phyloP scores from a whole-genome alignment of 2,329 filamentous ascomycete species.

The Emergomyces pasteurianus region DNA sequence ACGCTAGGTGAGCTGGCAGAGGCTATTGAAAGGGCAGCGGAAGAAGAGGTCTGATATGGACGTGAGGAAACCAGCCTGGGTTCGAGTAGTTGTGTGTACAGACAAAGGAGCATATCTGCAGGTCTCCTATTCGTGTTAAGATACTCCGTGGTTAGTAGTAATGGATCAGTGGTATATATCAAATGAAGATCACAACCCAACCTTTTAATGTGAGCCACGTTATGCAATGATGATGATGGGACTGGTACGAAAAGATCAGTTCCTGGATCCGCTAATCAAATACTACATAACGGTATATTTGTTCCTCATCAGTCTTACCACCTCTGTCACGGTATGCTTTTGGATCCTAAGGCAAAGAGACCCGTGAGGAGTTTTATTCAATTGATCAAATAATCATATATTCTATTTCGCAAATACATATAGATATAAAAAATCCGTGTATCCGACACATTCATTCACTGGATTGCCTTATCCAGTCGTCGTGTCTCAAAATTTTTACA shows the following conservation, averaged over 20 bases:
- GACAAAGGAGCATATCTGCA: neutral
- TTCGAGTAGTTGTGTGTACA: neutral
- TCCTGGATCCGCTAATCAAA: neutral
- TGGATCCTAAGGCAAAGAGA: neutral
- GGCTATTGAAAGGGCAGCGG: slow-evolving; percentile 22
- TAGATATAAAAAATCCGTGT: neutral
- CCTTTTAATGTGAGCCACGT: neutral
- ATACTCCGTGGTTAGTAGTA: neutral
- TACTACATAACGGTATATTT: neutral
- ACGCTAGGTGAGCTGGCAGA: slow-evolving; percentile 51
- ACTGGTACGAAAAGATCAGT: neutral
- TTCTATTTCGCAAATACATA: neutral
- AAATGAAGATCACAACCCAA: neutral
- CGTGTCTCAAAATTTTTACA: neutral
- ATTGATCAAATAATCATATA: neutral
- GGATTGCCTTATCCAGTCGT: neutral
- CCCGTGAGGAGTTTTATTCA: neutral
- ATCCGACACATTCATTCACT: neutral
- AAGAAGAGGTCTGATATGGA: neutral
- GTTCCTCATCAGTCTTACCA: neutral
- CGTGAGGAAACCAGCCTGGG: neutral
- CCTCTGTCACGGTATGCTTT: neutral
- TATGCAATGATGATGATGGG: neutral
- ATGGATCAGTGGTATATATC: neutral
- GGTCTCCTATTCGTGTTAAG: neutral